Evolutionary conservation across 2,329 filamentous ascomycete genomes (phyloP), one percentile per base, ranked within the genome.

Genomic region (Fonsecaea pedrosoi): DNA sequence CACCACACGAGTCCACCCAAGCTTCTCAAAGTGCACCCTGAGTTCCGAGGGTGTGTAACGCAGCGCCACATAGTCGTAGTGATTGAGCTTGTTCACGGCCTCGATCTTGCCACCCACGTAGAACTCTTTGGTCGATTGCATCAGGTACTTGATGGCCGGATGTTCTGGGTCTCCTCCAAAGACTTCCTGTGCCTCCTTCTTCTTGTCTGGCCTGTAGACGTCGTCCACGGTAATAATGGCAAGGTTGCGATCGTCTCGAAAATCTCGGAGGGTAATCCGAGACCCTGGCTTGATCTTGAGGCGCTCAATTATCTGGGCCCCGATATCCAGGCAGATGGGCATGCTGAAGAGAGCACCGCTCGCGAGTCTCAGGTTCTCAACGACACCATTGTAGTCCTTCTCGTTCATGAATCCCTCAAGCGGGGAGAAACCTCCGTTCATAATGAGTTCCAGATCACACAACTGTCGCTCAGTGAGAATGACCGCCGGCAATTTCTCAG

Each of bases 401-500:
- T 99, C 89, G 80, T 88, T 97, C 91, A 99, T 90, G 85, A 99
- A 99, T 76, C 94, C 95, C 88, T 99, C 94, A 48, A 99, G 88
- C 67, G 95, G 95, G 72, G 94, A 97, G 85, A 99, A 99, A 72
- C 95, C 95, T 78, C 95, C 95, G 81, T 93, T 98, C 80, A 99
- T 89, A 77, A 99, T 93, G 81, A 99, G 83, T 83, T 99, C 95
- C 73, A 99, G 86, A 86, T 99, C 95, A 82, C 95, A 99, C 58
- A 99, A 89, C 82, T 99, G 95, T 76, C 95, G 90, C 86, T 99
- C 95, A 60, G 87, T 91, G 73, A 99, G 89, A 67, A 90, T 83
- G 73, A 99, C 85, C 42, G 94, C 91, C 42, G 93, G 92, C 54
- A 98, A 89, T 37, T 78, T 90, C 85, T 97, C 94, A 50, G 94